Evolutionary conservation across 2,329 filamentous ascomycete genomes (phyloP), one percentile per base, ranked within the genome.

Genomic region (Venturiaceae sp.): DNA sequence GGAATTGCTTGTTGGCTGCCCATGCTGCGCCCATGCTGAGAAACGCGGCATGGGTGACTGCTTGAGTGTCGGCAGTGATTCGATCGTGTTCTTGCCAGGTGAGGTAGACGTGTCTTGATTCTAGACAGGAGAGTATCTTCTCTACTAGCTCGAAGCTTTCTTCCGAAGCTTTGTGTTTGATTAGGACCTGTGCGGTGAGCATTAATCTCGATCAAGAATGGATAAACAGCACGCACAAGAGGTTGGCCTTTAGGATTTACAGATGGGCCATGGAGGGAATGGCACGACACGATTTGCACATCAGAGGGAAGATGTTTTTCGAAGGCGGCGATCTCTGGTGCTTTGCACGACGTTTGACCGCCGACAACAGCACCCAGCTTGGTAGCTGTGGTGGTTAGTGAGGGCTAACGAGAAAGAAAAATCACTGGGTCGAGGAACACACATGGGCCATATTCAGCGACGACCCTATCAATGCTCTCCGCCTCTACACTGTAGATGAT

Each of bases 401-500:
- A 41, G n/a, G 34, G 14, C 5, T 14, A 37, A 30, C 26, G 34
- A 39, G 36, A 56, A 33, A 9, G 9, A 26, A n/a, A n/a, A 14
- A 47, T 34, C 34, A 53, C 33, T 55, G 53, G 44, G 57, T 28
- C 57, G 54, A 34, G 19, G 23, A 57, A 74, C 86, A 78, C 90
- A 96, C 91, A 96, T 66, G 92, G 92, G 63, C 92, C 94, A 73
- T 90, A 99, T 67, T 87, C 80, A 62, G 86, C 87, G 67, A 96
- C 94, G 66, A 96, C 89, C 64, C 81, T 82, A 70, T 90, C 88
- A 72, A 99, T 95, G 64, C 86, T 83, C 66, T 91, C 90, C 62
- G 94, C 94, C 75, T 97, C 92, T 73, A 99, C 94, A 74, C 88
- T 95, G 81, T 99, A 99, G 71, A 99, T 91, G 76, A 96, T 96